Base-by-base conservation (phyloP, 179 eudicot species). In the Vitellaria paradoxa region DNA sequence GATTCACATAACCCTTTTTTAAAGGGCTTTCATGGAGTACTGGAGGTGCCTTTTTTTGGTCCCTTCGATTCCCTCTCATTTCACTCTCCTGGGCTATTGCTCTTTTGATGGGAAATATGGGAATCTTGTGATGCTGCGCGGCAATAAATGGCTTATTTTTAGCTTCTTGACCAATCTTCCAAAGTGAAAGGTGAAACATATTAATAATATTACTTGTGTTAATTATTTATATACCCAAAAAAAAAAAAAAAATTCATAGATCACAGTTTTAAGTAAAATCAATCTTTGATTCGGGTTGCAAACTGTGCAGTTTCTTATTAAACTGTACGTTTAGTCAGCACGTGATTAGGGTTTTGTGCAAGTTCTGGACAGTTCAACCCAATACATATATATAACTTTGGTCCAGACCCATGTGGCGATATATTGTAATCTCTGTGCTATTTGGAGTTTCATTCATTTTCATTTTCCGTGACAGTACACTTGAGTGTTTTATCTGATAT, bases 81-180 rank as follows among this genome's bases (percentile, higher is more conserved):
- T 9, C 46, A 0, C 55, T 75, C 37, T 30, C 40, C 57, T 3
- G 14, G 76, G 61, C 45, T 30, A 30, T 30, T 30, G 37, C 37
- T 56, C 61, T 70, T 77, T 30, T 80, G 78, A 30, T 30, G 37
- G 37, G 37, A 30, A 68, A 30, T 30, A 76, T 88, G 91, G 79
- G 92, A 87, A 87, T 87, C 90, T 85, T 87, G 90, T 87, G 89
- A 85, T 87, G 90, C 90, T 87, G 90, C 90, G 87, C 86, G 73
- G 90, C 89, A 82, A 84, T 85, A 68, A 84, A 82, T 84, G 84
- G 89, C 91, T 89, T 50, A 30, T 30, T 14, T 49, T 21, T 30
- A 20, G 4, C 37, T 64, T 2, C 47, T 55, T 63, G 37, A 30
- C 37, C 37, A 30, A 30, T 30, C 37, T 30, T 30, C 37, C 37